Conservation (phyloP, 2,329 filamentous ascomycete genomes). For the Monilinia aucupariae region DNA sequence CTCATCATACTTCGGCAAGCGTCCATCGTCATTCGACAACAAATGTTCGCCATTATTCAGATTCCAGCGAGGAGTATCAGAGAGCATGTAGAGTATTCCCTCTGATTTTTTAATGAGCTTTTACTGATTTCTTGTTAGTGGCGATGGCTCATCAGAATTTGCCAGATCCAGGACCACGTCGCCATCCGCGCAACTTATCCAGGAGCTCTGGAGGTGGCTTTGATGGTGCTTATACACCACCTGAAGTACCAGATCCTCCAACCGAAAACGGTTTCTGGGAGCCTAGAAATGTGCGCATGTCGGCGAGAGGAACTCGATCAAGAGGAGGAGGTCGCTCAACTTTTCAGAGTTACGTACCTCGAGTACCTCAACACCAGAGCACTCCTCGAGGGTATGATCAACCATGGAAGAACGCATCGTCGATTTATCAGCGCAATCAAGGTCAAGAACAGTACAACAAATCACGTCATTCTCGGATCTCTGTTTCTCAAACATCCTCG, state of each 20-base stretch:
- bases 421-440: background rate
- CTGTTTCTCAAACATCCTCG: background rate
- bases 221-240: background rate
- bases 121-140: background rate
- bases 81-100: constrained; percentile 2
- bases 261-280: background rate
- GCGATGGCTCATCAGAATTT: background rate
- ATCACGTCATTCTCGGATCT: background rate
- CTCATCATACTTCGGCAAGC: background rate
- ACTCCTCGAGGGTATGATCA: background rate
- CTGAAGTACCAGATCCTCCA: constrained; percentile 4
- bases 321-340: background rate
- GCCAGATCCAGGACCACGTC: background rate
- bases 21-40: background rate
- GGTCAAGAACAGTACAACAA: background rate
- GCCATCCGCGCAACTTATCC: background rate
- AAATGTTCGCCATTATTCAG: background rate
- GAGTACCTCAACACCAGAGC: constrained; percentile 8
- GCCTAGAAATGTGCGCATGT: background rate
- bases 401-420: constrained; percentile 2
- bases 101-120: too few relatives aligned
- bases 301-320: background rate
- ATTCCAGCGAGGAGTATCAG: constrained; percentile 6
- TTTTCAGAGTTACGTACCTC: background rate
- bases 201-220: background rate